A percentile compares a stretch with the other conserved stretches of the same genome.
Evolutionary conservation across 2,329 filamentous ascomycete species (phyloP).

Genomic region (Whalleya microplaca): DNA sequence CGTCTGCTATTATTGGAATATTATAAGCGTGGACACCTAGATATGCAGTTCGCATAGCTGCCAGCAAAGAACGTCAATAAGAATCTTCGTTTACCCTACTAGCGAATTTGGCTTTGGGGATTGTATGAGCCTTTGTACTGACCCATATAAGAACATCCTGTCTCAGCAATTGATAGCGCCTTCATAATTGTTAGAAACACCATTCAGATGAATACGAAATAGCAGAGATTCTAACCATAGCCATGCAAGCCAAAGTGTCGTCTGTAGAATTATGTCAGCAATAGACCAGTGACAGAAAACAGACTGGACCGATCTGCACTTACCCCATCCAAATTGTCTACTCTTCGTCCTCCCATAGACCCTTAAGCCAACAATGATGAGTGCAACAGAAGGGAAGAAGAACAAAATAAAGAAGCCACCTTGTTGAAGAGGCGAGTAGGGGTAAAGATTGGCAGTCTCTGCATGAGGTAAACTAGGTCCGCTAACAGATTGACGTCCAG

Average conservation of each 20-base stretch:
- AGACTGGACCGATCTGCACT: neutral
- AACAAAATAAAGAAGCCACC: slow-evolving; percentile 29
- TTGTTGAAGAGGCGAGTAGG: slow-evolving; percentile 25
- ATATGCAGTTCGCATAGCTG: slow-evolving; percentile 24
- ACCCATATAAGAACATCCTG: slow-evolving; percentile 28
- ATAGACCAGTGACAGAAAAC: neutral
- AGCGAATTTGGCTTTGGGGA: neutral
- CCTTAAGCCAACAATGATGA: slow-evolving; percentile 21
- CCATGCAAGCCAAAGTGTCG: slow-evolving; percentile 17
- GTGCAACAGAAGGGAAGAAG: slow-evolving; percentile 25
- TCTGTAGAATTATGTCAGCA: slow-evolving; percentile 12
- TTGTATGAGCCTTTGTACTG: slow-evolving; percentile 2
- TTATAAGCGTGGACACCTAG: slow-evolving; percentile 26
- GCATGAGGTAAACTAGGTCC: slow-evolving; percentile 17
- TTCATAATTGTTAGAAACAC: slow-evolving; percentile 4
- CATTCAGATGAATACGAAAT: neutral
- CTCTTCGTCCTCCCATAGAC: slow-evolving; percentile 26
- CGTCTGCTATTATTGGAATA: slow-evolving; percentile 25
- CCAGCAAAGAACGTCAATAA: slow-evolving; percentile 5
- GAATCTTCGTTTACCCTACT: neutral
- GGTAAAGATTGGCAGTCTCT: slow-evolving; percentile 14
- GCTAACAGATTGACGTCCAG: slow-evolving; percentile 13
- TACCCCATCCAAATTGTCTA: slow-evolving; percentile 31
- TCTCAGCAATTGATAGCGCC: slow-evolving; percentile 26
- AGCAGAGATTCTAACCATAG: slow-evolving; percentile 9